phyloP scores from a whole-genome alignment of 495 filamentous ascomycete species.

The Hypoxylon rickii region DNA sequence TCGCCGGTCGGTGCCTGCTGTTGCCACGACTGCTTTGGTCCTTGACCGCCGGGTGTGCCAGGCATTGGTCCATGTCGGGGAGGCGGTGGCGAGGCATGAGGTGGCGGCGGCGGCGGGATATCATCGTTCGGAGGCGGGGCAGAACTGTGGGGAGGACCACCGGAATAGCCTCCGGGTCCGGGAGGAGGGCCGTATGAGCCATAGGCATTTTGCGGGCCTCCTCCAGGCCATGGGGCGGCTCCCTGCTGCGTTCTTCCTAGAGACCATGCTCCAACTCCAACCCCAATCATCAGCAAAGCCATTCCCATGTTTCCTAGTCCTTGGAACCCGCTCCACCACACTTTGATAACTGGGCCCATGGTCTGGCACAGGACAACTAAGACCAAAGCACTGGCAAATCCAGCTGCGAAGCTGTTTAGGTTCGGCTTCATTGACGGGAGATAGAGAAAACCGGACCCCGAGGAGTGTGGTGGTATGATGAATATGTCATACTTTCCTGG shows the following conservation, averaged over 20 bases:
- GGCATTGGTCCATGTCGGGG: conserved; percentile 42
- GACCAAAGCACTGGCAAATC: conserved; percentile 73
- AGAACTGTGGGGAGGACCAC: conserved; percentile 24
- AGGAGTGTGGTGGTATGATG: conserved; percentile 91
- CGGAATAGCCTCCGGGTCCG: conserved; percentile 27
- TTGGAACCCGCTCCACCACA: conserved; percentile 68
- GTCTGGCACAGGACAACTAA: conserved; percentile 67
- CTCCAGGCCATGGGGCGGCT: conserved; percentile 38
- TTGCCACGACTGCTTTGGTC: conserved; percentile 51
- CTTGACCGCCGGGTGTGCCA: conserved; percentile 35
- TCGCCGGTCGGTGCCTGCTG: conserved; percentile 39
- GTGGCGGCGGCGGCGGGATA: conserved; percentile 46
- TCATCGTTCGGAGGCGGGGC: conserved; percentile 41
- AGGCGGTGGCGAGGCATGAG: conserved; percentile 43
- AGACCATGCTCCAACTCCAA: conserved; percentile 79
- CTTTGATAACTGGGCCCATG: conserved; percentile 68
- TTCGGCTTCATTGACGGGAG: conserved; percentile 85
- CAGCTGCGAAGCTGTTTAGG: conserved; percentile 88
- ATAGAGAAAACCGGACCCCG: conserved; percentile 90
- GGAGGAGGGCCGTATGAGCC: conserved; percentile 26
- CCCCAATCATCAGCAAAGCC: conserved; percentile 62
- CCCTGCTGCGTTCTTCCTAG: conserved; percentile 68
- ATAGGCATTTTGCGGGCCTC: conserved; percentile 34
- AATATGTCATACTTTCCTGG: conserved; percentile 94
- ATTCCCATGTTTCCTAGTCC: conserved; percentile 65